Evolutionary conservation across 78 protist species (phyloP).

Genomic region (Dictyostelium discoideum): dicty_2.7 NC_007088.5:2704501-2705000

Average conservation of each 20-base stretch:
- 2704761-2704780: not conserved
- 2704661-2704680: constrained; percentile 57
- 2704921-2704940: constrained; percentile 56
- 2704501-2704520: not conserved
- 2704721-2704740: not conserved
- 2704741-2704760: not conserved
- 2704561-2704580: constrained; percentile 46
- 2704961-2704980: constrained; percentile 47
- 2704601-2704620: constrained; percentile 24
- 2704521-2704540: constrained; percentile 5
- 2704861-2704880: constrained; percentile 27
- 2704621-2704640: not conserved
- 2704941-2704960: constrained; percentile 45
- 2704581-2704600: constrained; percentile 51
- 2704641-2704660: constrained; percentile 57
- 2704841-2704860: constrained; percentile 55
- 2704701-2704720: constrained; percentile 19
- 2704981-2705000: constrained; percentile 55
- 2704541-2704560: constrained; percentile 34
- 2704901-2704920: constrained; percentile 43
- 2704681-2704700: constrained; percentile 63
- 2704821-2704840: not conserved
- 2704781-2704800: constrained; percentile 1
- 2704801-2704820: constrained; percentile 35
- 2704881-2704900: constrained; percentile 55